Evolutionary conservation across 139 green algal genomes (phyloP).

Genomic region (Parachlorella kessleri): DNA sequence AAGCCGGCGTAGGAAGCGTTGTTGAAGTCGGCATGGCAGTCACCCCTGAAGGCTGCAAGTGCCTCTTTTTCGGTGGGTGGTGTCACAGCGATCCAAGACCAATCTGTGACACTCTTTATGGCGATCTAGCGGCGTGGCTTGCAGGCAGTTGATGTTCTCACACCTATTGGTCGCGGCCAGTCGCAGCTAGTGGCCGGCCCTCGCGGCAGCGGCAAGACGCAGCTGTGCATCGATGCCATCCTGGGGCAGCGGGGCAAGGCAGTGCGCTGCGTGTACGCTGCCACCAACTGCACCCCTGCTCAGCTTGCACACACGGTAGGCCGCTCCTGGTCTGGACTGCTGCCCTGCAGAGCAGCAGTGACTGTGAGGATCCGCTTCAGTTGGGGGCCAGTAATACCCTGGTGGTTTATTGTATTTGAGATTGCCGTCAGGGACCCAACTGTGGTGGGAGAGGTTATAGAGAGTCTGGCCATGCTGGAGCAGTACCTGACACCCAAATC

Average conservation of each 20-base stretch:
- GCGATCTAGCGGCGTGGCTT: too few species aligned
- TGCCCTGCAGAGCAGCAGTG: too few species aligned
- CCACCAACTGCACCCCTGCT: conserved; percentile 36
- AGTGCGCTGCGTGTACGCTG: conserved; percentile 66
- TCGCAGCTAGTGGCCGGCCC: conserved; percentile 74
- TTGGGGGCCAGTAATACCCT: too few species aligned
- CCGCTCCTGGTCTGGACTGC: too few species aligned
- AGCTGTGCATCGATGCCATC: conserved; percentile 69
- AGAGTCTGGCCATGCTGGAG: too few species aligned
- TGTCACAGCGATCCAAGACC: too few species aligned
- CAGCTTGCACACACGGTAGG: conserved; percentile 39
- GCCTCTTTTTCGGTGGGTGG: background rate
- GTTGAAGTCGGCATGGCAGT: background rate
- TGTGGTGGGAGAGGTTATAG: too few species aligned
- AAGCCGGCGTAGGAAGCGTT: background rate
- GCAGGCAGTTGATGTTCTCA: conserved; percentile 82
- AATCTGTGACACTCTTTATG: too few species aligned
- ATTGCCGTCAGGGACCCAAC: too few species aligned
- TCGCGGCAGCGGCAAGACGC: conserved; percentile 60
- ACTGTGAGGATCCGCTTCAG: too few species aligned
- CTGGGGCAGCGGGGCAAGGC: conserved; percentile 45
- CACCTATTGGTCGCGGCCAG: conserved; percentile 81
- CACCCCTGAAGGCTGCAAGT: background rate
- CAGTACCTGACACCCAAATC: too few species aligned
- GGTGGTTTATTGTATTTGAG: too few species aligned